Evolutionary conservation across 441 rosid species (phyloP).

Genomic region (Jatropha podagrica): DNA sequence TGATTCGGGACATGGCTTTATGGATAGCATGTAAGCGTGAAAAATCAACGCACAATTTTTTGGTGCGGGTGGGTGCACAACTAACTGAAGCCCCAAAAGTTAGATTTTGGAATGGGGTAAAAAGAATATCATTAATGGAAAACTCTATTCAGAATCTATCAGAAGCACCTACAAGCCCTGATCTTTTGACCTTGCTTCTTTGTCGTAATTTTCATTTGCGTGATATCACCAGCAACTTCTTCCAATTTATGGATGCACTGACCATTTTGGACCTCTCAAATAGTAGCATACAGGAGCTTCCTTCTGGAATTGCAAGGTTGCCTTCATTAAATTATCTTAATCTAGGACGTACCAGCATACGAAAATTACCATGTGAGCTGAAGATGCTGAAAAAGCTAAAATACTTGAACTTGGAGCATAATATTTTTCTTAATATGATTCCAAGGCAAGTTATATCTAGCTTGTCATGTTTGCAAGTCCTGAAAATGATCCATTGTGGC

Average conservation of each 20-base stretch:
- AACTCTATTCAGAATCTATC: not conserved
- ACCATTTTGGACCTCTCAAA: slow-evolving; percentile 16
- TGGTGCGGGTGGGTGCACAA: slow-evolving; percentile 3
- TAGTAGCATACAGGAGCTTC: not conserved
- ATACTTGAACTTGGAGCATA: slow-evolving; percentile 30
- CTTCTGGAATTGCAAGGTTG: slow-evolving; percentile 18
- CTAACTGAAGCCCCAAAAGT: slow-evolving; percentile 9
- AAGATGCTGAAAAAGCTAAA: slow-evolving; percentile 24
- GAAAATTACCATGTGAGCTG: slow-evolving; percentile 23
- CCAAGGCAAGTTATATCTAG: slow-evolving; percentile 24
- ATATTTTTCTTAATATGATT: slow-evolving; percentile 7
- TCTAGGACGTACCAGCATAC: not conserved
- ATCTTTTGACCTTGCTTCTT: slow-evolving; percentile 17
- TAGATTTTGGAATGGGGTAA: slow-evolving; percentile 7
- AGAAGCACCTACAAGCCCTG: not conserved
- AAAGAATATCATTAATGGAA: slow-evolving; percentile 6
- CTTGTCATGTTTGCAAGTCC: slow-evolving; percentile 17
- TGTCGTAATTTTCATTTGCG: not conserved
- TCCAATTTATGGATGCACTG: slow-evolving; percentile 9
- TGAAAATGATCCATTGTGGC: slow-evolving; percentile 24
- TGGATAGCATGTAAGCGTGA: slow-evolving; percentile 19
- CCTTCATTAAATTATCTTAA: slow-evolving; percentile 19
- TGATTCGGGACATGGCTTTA: slow-evolving; percentile 23
- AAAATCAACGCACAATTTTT: not conserved
- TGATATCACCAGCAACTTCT: not conserved